These are phyloP conservation scores for Aspergillus latus DNA, from an alignment of 2,329 filamentous ascomycete species.

Conservation along the genomic window DNA sequence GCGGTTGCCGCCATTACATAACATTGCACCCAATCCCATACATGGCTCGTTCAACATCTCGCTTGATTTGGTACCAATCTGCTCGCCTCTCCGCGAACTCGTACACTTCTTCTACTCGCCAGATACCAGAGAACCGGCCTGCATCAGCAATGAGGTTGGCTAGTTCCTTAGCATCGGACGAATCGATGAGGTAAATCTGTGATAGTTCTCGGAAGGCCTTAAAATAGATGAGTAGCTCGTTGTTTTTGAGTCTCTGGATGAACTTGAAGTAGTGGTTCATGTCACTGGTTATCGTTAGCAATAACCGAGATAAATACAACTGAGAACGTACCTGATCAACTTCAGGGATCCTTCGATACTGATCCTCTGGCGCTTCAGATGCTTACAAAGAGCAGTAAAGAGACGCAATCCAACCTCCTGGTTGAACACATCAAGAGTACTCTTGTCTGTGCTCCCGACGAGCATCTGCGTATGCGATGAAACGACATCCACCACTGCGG, in stretches of 20 bases:
- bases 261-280: conserved; percentile 93
- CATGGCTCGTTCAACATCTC: conserved; percentile 91
- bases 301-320: neutral
- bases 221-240: conserved; percentile 85
- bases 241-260: conserved; percentile 76
- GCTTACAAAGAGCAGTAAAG: conserved; percentile 91
- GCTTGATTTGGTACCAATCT: conserved; percentile 91
- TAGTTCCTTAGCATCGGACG: conserved; percentile 86
- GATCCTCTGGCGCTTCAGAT: conserved; percentile 92
- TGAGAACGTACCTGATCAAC: conserved; percentile 67
- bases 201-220: conserved; percentile 85
- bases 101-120: conserved; percentile 93
- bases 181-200: conserved; percentile 92
- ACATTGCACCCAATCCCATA: conserved; percentile 86
- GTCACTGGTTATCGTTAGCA: conserved; percentile 58
- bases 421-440: conserved; percentile 97
- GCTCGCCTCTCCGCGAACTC: conserved; percentile 92
- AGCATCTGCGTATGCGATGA: conserved; percentile 90
- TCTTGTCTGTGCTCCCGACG: conserved; percentile 92
- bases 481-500: conserved; percentile 78
- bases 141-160: conserved; percentile 91
- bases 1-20: conserved; percentile 61
- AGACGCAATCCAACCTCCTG: conserved; percentile 92
- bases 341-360: conserved; percentile 86
- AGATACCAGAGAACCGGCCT: conserved; percentile 86